Conservation (phyloP, 495 filamentous ascomycete genomes). For the Xylaria intraflava region DNA sequence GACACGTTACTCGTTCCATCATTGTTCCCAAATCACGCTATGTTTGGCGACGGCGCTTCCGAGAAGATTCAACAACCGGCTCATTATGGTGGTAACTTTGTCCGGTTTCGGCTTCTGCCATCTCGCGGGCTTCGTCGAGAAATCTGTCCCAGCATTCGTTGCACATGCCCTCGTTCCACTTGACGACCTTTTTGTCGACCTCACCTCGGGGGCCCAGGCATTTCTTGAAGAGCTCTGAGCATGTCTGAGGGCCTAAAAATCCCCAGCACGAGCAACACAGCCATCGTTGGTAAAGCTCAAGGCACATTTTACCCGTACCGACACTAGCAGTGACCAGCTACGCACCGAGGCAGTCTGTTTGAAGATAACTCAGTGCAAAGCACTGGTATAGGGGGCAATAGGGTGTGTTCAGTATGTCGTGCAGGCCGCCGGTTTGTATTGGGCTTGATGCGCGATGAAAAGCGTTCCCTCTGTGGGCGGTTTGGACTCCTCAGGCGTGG, state of each 20-base stretch:
- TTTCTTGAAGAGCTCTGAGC: constrained; percentile 24
- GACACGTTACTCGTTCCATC: neutral
- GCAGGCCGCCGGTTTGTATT: neutral
- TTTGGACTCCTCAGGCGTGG: neutral
- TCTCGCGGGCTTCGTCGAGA: constrained; percentile 25
- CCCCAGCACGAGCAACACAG: constrained; percentile 26
- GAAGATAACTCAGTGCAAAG: neutral
- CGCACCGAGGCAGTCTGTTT: neutral
- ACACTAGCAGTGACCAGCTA: neutral
- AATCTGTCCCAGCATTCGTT: constrained; percentile 30
- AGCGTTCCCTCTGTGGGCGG: neutral
- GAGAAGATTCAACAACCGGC: constrained; percentile 13
- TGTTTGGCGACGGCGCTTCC: neutral
- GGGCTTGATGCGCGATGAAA: neutral
- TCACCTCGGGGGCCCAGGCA: constrained; percentile 27
- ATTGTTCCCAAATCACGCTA: neutral
- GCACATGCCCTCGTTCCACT: constrained; percentile 31
- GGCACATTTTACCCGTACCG: constrained; percentile 19
- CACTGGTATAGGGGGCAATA: neutral
- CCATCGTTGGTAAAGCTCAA: constrained; percentile 29
- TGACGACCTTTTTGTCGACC: constrained; percentile 24
- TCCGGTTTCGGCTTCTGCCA: constrained; percentile 23
- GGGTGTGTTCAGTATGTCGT: neutral
- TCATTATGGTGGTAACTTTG: no score
- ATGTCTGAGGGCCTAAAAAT: constrained; percentile 24